Base-by-base conservation (phyloP, 2,329 filamentous ascomycete genomes). In the Stemphylium vesicarium region DNA sequence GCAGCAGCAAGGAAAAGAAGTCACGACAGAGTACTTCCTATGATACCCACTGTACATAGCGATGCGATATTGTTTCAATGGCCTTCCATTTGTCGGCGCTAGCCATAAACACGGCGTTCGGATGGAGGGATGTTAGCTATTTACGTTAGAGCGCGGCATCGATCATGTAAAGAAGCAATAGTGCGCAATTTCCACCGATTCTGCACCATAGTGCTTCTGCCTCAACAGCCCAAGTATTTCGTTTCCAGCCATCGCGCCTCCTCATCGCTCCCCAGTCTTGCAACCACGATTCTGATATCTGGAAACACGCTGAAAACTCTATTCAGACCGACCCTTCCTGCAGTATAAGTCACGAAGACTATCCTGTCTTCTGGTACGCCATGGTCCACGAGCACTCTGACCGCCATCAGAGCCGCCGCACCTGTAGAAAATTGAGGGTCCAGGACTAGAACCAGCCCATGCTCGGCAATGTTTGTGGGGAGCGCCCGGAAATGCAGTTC, bases 371-470 rank as follows among this genome's bases (percentile, higher is more conserved):
- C 88, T 5, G 85, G 79, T 6, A 98, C 93, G 10, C 95, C 95
- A 70, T 98, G 93, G 74, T 99, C 95, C 13, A 96, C 87, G 48
- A 99, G 80, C n/a, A 98, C 91, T 70, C 95, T 90, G 37, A 98
- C 93, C 0, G 95, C 92, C 95, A 99, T 99, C 53, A 99, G 79
- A 4, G 86, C 86, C 11, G 86, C 85, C 32, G 93, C 94, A 38
- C 95, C 95, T 57, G 89, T 93, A 22, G 91, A 92, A 90, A 98
- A 97, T 73, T 99, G 95, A 12, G 93, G 88, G 75, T 98, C 95
- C 16, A 98, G 80, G 7, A 99, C 81, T 56, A 99, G 80, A 15
- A 99, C 92, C 44, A 89, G 89, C 62, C 91, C 88, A 70, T 96
- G 90, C 37, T 84, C 76, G 56, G 84, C 79, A 51, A 98, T 90